Conservation (phyloP, 805 yeast genomes). For the Lipomyces anomalus region DNA sequence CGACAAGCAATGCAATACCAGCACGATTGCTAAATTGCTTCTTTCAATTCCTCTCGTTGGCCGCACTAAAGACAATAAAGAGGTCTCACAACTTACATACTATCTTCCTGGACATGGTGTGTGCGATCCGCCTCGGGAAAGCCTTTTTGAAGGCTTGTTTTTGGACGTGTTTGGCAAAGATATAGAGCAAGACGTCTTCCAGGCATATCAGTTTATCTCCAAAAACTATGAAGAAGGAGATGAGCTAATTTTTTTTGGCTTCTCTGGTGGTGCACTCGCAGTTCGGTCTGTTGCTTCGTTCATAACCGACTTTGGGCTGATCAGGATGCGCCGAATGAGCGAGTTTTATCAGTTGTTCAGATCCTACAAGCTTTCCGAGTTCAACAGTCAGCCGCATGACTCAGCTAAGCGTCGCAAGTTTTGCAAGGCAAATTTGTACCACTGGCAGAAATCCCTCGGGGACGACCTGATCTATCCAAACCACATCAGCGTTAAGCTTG, state of each 20-base stretch:
- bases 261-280: constrained; percentile 52
- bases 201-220: constrained; percentile 23
- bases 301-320: constrained; percentile 55
- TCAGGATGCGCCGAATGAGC: constrained; percentile 31
- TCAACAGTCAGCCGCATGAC: not conserved
- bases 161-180: not conserved
- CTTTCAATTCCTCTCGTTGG: not conserved
- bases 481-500: not conserved
- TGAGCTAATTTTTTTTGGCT: constrained; percentile 11
- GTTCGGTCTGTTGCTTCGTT: constrained; percentile 60
- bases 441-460: not conserved
- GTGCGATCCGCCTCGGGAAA: not conserved
- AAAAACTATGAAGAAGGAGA: constrained; percentile 8
- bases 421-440: not conserved
- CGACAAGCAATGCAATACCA: not conserved
- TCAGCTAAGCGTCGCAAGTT: not conserved
- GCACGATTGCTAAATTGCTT: not conserved
- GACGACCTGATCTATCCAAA: not conserved
- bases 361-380: not conserved
- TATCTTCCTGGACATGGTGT: not conserved
- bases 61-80: not conserved
- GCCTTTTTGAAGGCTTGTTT: not conserved
- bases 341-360: not conserved
- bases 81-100: not conserved
- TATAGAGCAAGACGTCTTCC: not conserved